Base-by-base conservation (phyloP, 768 basidiomycete genomes). In the Phaeotremella skinneri region DNA sequence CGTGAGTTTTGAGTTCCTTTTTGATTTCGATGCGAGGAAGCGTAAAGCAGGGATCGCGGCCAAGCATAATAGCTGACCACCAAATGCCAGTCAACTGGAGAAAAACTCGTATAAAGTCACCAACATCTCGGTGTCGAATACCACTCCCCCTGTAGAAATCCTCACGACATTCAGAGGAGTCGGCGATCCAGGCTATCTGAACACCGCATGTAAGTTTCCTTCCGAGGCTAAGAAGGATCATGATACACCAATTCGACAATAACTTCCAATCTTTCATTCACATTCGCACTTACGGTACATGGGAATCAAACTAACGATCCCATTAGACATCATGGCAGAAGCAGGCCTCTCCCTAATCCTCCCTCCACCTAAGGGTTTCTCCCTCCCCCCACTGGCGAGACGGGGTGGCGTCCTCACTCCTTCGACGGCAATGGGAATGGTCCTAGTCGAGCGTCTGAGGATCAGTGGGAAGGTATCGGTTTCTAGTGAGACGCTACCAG, bases 351-450 rank as follows among this genome's bases (percentile, higher is more conserved):
- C 83, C 17, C 79, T 93, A 50, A 79, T 86, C 17, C 78, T 88
- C 1, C 81, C 84, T 13, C 61, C 68, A 0, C 63, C 65, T 4
- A 68, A 80, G 27, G 79, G 82, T 17, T 80, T 78, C 16, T 72
- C 79, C 3, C 82, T 91, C 1, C 83, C 90, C 0, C 63, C 79
- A 0, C 73, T 86, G 5, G 85, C 83, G 2, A 80, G 79, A 49
- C 75, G 80, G 47, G 92, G 91, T 13, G 92, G 93, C 0, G 77
- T 92, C 2, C 79, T 96, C 49, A 97, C 93, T 1, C 87, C 92
- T 0, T 83, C 87, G 76, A 85, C 84, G 3, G 92, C 89, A 1
- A 82, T 94, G 56, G 92, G 91, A 16, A 84, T 88, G 59, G 83
- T 84, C 5, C 75, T 93, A 34, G 79, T 91, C 32, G 81, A 83